Percentiles rank a stretch among this genome's conserved stretches.
These are phyloP conservation scores for Nelumbo lutea DNA, from an alignment of 164 flowering plant species.

Conservation along the genomic window DNA sequence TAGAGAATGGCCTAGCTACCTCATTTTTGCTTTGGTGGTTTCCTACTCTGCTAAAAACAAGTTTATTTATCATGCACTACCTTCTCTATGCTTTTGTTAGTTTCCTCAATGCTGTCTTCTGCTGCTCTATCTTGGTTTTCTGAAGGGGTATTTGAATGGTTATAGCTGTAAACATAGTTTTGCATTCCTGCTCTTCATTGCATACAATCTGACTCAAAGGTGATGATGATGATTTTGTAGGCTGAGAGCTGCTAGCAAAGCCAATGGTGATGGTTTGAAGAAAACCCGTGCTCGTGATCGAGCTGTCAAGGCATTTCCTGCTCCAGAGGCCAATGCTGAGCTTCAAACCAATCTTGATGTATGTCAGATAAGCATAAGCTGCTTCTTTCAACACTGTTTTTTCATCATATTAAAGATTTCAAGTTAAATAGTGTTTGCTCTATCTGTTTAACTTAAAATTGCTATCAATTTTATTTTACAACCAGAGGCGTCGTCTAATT, in stretches of 20 bases:
- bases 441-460: not conserved
- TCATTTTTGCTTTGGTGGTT: too few species aligned
- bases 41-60: too few species aligned
- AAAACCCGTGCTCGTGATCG: slow-evolving; percentile 66
- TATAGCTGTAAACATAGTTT: not conserved
- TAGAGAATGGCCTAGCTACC: too few species aligned
- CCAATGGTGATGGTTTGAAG: slow-evolving; percentile 61
- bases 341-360: slow-evolving; percentile 84
- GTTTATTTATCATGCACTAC: too few species aligned
- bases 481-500: slow-evolving; percentile 78
- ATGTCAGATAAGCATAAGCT: slow-evolving; percentile 32
- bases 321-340: slow-evolving; percentile 88
- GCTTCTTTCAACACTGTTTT: slow-evolving; percentile 4
- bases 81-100: too few species aligned
- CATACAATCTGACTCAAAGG: not conserved
- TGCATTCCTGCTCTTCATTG: too few species aligned
- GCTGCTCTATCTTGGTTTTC: not conserved
- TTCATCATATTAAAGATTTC: not conserved
- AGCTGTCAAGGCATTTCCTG: slow-evolving; percentile 57
- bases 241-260: slow-evolving; percentile 68
- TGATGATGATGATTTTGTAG: slow-evolving; percentile 22
- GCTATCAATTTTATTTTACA: not conserved
- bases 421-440: not conserved
- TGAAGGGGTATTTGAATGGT: not conserved
- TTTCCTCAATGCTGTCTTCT: too few species aligned